Evolutionary conservation across 2,329 filamentous ascomycete species (phyloP).

Genomic region (Fusarium concolor): DNA sequence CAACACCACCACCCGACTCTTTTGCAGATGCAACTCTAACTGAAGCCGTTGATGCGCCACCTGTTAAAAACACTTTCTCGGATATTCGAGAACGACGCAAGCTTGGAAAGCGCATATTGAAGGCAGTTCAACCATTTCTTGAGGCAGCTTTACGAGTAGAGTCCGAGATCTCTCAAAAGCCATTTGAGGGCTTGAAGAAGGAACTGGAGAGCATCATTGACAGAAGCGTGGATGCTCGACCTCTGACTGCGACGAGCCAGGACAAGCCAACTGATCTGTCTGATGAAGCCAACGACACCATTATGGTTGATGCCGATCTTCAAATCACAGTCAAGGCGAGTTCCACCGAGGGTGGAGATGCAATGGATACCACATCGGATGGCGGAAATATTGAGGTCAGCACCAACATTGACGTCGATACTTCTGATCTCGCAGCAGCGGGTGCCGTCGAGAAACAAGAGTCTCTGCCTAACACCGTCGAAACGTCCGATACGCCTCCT

Average conservation of each 20-base stretch:
- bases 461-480: slow-evolving; percentile 37
- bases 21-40: slow-evolving; percentile 45
- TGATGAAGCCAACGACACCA: slow-evolving; percentile 58
- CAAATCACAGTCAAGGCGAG: slow-evolving; percentile 60
- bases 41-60: slow-evolving; percentile 60
- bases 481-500: slow-evolving; percentile 59
- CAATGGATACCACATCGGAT: slow-evolving; percentile 53
- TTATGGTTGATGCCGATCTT: slow-evolving; percentile 63
- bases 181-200: slow-evolving; percentile 75
- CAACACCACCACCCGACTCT: slow-evolving; percentile 47
- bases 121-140: slow-evolving; percentile 80
- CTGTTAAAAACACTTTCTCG: slow-evolving; percentile 62
- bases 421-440: slow-evolving; percentile 52
- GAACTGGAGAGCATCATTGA: slow-evolving; percentile 81
- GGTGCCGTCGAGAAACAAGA: slow-evolving; percentile 46
- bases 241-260: slow-evolving; percentile 52
- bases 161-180: slow-evolving; percentile 79
- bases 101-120: slow-evolving; percentile 90
- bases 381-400: slow-evolving; percentile 59
- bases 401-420: slow-evolving; percentile 60
- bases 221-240: slow-evolving; percentile 69
- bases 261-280: slow-evolving; percentile 54
- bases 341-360: slow-evolving; percentile 47
- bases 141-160: slow-evolving; percentile 83
- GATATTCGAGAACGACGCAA: slow-evolving; percentile 86